Conservation (phyloP, 352 stramenopile genomes). For the Globisporangium nagaii region DNA sequence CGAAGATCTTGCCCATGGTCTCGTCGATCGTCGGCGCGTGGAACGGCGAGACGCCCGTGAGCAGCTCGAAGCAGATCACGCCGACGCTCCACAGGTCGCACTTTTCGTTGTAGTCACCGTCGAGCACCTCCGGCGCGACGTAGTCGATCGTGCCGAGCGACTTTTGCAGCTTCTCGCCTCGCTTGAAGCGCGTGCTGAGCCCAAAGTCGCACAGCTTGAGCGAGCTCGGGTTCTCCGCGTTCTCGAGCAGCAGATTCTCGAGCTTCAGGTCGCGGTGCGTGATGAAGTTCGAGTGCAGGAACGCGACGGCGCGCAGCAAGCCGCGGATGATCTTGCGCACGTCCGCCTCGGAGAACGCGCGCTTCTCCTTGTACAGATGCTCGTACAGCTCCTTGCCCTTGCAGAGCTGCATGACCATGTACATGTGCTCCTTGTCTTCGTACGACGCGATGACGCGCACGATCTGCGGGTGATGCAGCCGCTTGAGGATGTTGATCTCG, state of each 20-base stretch:
- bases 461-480: conserved; percentile 78
- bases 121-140: conserved; percentile 73
- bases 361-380: conserved; percentile 62
- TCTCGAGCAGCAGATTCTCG: conserved; percentile 78
- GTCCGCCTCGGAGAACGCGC: conserved; percentile 58
- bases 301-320: conserved; percentile 53
- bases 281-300: conserved; percentile 80
- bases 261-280: conserved; percentile 79
- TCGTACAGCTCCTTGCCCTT: conserved; percentile 80
- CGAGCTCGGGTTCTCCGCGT: conserved; percentile 47
- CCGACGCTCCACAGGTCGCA: conserved; percentile 80
- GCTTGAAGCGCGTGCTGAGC: conserved; percentile 67
- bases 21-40: conserved; percentile 62
- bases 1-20: conserved; percentile 83
- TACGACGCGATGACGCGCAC: conserved; percentile 75
- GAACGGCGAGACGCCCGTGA: conserved; percentile 66
- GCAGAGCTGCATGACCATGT: conserved; percentile 87
- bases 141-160: conserved; percentile 81
- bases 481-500: conserved; percentile 73
- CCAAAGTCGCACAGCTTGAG: conserved; percentile 83
- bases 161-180: conserved; percentile 67
- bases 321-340: conserved; percentile 60
- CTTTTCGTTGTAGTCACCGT: conserved; percentile 79
- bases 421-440: conserved; percentile 76
- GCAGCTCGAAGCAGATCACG: conserved; percentile 74